Evolutionary conservation across 1,284 basidiomycete genomes (phyloP), one percentile per base, ranked within the genome.

Genomic region (Mycena citricolor): DNA sequence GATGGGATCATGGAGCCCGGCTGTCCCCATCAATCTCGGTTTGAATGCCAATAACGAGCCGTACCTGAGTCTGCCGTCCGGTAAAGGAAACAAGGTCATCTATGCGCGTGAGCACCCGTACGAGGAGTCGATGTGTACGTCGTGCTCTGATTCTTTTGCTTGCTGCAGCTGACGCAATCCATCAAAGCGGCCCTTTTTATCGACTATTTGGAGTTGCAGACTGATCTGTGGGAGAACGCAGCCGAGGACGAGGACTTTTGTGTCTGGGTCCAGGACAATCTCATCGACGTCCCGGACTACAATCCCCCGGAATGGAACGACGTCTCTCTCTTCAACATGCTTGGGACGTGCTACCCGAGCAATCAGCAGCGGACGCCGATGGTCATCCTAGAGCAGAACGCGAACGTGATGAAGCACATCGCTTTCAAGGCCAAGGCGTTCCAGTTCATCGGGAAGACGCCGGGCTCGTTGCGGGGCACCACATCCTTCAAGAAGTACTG

Each of bases 51-150:
- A 41, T 16, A 31, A 31, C 4, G 28, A 32, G 19, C 39, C 29
- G 8, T 41, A 41, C 19, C 21, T 41, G 13, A 32, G 7, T 32
- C 14, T 41, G 4, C 39, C 39, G 10, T 32, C 28, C 12, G 39
- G 39, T 4, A n/a, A 24, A 7, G 39, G 39, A 5, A 23, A 19
- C 13, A 41, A 32, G 21, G 25, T 13, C 20, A 28, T 41, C 8
- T 41, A 41, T 17, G 39, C 39, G 8, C 8, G 32, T 14, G 39
- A 41, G 19, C 39, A 41, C 25, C 39, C 39, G 21, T 41, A 41
- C 16, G 39, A 41, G 21, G 39, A n/a, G 8, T 37, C 35, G 21
- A 37, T 37, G 35, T 22, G 35, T 37, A 37, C 17, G 35, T 24
- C 16, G 24, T 14, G 16, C n/a, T n/a, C n/a, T n/a, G n/a, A n/a